phyloP scores from a whole-genome alignment of 2,329 filamentous ascomycete genomes.

The Lachnellula hyalina region DNA sequence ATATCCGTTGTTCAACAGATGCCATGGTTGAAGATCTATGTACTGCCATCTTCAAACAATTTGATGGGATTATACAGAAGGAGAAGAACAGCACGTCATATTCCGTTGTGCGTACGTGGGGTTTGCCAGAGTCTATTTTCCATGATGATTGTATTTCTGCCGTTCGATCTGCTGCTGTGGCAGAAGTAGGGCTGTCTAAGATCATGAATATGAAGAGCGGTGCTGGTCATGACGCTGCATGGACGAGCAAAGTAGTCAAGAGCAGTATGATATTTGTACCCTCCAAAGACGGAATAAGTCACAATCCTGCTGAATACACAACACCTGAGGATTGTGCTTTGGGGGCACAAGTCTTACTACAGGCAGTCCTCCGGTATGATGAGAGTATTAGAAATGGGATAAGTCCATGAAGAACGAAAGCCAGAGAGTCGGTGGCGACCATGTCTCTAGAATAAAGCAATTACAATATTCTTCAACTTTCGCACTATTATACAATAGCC shows the following conservation, averaged over 20 bases:
- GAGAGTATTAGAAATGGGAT: constrained; percentile 2
- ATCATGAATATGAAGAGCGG: constrained; percentile 26
- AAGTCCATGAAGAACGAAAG: background rate
- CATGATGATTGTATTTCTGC: constrained; percentile 19
- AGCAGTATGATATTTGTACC: constrained; percentile 64
- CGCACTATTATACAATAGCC: too few relatives aligned
- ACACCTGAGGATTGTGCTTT: constrained; percentile 52
- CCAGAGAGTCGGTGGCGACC: too few relatives aligned
- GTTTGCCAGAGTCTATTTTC: constrained; percentile 21
- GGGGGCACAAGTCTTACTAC: constrained; percentile 45
- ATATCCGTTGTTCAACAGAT: constrained; percentile 20
- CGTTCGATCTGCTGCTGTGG: constrained; percentile 19
- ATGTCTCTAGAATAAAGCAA: too few relatives aligned
- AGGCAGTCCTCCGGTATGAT: constrained; percentile 36
- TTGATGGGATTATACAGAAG: constrained; percentile 16
- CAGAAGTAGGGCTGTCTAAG: constrained; percentile 14
- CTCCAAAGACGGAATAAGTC: constrained; percentile 55
- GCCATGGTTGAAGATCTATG: constrained; percentile 20
- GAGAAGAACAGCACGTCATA: constrained; percentile 19
- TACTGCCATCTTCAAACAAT: constrained; percentile 20
- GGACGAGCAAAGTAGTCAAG: constrained; percentile 19
- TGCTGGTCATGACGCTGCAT: constrained; percentile 25
- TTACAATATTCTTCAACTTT: too few relatives aligned
- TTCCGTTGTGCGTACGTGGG: constrained; percentile 19
- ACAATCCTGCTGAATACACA: constrained; percentile 58